A percentile compares a stretch with the other conserved stretches of the same genome.
These are phyloP conservation scores for Fusarium napiforme DNA, from an alignment of 2,329 filamentous ascomycete genomes.

Conservation along the genomic window DNA sequence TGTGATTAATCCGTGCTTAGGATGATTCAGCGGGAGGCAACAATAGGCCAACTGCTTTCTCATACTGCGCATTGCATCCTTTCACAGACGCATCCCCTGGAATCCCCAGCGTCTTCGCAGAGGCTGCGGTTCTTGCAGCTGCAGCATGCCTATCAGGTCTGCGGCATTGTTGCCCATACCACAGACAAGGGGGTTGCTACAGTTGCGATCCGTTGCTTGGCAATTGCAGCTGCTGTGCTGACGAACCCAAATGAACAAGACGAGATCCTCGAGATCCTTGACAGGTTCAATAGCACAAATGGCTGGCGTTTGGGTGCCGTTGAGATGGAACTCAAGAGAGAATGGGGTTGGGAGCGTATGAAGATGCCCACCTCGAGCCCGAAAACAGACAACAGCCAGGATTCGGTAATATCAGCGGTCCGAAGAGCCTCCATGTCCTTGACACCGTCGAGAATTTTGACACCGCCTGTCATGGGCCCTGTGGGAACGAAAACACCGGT, in stretches of 20 bases:
- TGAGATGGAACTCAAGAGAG: slow-evolving; percentile 76
- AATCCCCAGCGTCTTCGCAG: slow-evolving; percentile 65
- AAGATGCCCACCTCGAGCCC: slow-evolving; percentile 17
- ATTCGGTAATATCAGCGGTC: not conserved
- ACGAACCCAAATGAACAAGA: slow-evolving; percentile 77
- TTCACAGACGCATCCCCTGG: slow-evolving; percentile 79
- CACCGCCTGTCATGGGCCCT: slow-evolving; percentile 43
- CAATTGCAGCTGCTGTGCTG: slow-evolving; percentile 80
- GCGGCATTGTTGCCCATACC: slow-evolving; percentile 87
- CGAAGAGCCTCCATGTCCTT: slow-evolving; percentile 22
- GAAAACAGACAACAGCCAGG: slow-evolving; percentile 19
- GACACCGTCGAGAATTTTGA: slow-evolving; percentile 30
- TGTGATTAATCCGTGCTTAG: slow-evolving; percentile 52
- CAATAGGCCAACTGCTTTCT: slow-evolving; percentile 87
- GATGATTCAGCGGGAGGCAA: slow-evolving; percentile 84
- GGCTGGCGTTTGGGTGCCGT: slow-evolving; percentile 82
- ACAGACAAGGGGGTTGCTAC: slow-evolving; percentile 83
- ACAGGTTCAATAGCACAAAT: slow-evolving; percentile 78
- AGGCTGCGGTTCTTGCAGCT: slow-evolving; percentile 78
- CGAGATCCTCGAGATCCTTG: slow-evolving; percentile 82
- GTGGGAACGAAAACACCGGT: slow-evolving; percentile 55
- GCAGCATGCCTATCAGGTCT: slow-evolving; percentile 84
- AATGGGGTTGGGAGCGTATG: slow-evolving; percentile 75
- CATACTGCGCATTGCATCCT: slow-evolving; percentile 87
- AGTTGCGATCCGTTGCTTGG: slow-evolving; percentile 81